Conservation (phyloP, 1,139 yeast species). For the Nakaseomyces delphensis region DNA sequence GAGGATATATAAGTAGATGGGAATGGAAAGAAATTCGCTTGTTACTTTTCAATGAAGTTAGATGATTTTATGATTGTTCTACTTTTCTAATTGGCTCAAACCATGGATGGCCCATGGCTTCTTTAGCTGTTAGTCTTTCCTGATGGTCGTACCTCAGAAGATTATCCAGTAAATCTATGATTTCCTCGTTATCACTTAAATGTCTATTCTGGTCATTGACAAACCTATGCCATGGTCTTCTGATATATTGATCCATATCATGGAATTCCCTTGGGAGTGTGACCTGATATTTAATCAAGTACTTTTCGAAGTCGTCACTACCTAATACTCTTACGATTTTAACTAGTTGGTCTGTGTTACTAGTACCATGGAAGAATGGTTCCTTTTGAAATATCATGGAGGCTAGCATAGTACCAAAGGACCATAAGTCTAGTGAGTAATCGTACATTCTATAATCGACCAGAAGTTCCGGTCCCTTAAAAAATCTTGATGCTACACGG, state of each 20-base stretch:
- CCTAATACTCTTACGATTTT: slow-evolving; percentile 93
- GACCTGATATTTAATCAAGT: slow-evolving; percentile 68
- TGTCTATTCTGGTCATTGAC: slow-evolving; percentile 65
- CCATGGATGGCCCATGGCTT: slow-evolving; percentile 83
- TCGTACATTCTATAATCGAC: slow-evolving; percentile 93
- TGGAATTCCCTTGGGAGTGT: slow-evolving; percentile 75
- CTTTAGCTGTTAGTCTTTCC: slow-evolving; percentile 85
- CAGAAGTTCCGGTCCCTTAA: slow-evolving; percentile 93
- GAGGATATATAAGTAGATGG: no score
- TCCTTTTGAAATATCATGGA: slow-evolving; percentile 92
- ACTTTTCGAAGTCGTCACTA: slow-evolving; percentile 68
- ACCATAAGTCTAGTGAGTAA: slow-evolving; percentile 93
- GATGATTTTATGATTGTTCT: not conserved
- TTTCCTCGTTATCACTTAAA: slow-evolving; percentile 54
- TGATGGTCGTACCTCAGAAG: slow-evolving; percentile 89
- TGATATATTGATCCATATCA: slow-evolving; percentile 68
- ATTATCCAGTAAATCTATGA: slow-evolving; percentile 75
- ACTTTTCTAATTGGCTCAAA: slow-evolving; percentile 28
- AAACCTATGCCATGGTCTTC: slow-evolving; percentile 84
- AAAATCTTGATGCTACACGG: slow-evolving; percentile 95
- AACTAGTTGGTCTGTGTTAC: slow-evolving; percentile 91
- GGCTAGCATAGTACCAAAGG: slow-evolving; percentile 96
- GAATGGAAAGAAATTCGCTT: no score
- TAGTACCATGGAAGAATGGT: slow-evolving; percentile 94
- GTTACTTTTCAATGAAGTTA: not conserved